A percentile compares a stretch with the other conserved stretches of the same genome.
Evolutionary conservation across 2,329 filamentous ascomycete genomes (phyloP).

Genomic region (Hypoxylon sp.): DNA sequence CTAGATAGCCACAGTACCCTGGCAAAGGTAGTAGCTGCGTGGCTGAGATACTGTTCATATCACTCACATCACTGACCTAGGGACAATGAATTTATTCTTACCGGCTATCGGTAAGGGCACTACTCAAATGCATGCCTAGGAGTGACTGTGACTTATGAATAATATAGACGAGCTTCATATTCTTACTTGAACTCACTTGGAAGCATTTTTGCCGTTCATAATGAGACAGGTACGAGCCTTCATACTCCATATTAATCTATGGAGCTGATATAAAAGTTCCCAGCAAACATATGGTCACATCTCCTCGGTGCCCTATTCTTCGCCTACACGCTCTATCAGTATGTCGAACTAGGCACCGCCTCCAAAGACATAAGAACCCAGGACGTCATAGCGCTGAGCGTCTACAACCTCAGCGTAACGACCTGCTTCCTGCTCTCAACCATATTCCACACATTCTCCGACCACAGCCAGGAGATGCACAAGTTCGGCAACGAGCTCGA

Average conservation of each 20-base stretch:
- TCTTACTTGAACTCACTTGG: constrained; percentile 32
- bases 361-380: constrained; percentile 2
- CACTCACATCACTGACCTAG: constrained; percentile 23
- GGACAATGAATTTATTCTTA: constrained; percentile 44
- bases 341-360: constrained; percentile 19
- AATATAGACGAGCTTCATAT: constrained; percentile 38
- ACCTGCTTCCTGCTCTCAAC: constrained; percentile 49
- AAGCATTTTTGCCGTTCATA: constrained; percentile 42
- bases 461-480: constrained; percentile 50
- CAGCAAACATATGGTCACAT: constrained; percentile 53
- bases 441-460: constrained; percentile 50
- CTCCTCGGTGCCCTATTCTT: constrained; percentile 48
- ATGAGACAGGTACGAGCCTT: constrained; percentile 39
- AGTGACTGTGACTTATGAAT: not conserved
- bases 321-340: constrained; percentile 32
- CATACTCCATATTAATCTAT: not conserved
- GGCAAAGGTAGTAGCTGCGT: constrained; percentile 33
- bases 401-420: constrained; percentile 47
- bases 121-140: not conserved
- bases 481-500: constrained; percentile 51
- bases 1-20: constrained; percentile 29
- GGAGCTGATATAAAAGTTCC: not conserved
- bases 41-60: not conserved
- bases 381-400: constrained; percentile 39
- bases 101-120: constrained; percentile 37